These are phyloP conservation scores for Phytophthora megakarya DNA, from an alignment of 352 stramenopile genomes.

Conservation along the genomic window DNA sequence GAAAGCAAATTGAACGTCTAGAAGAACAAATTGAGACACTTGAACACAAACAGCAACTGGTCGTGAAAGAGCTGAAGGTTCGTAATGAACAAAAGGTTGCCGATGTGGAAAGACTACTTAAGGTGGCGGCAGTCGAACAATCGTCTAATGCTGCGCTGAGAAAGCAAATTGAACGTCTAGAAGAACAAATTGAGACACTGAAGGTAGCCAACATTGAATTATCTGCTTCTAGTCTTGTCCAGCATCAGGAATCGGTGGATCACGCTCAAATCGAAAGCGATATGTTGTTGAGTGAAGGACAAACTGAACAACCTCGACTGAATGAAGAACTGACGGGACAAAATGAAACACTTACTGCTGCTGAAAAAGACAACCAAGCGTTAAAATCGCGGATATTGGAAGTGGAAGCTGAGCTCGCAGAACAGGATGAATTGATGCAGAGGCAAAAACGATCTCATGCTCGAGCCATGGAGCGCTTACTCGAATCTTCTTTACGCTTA, in stretches of 20 bases:
- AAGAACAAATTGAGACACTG: slow-evolving; percentile 4
- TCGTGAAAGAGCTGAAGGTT: slow-evolving; percentile 22
- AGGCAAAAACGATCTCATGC: slow-evolving; percentile 40
- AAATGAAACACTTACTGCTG: slow-evolving; percentile 3
- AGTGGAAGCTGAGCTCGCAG: slow-evolving; percentile 23
- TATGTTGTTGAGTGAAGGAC: slow-evolving; percentile 7
- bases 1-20: slow-evolving; percentile 2
- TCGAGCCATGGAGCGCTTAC: slow-evolving; percentile 36
- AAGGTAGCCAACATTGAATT: too few species aligned
- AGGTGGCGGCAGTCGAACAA: slow-evolving; percentile 7
- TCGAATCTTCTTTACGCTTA: slow-evolving; percentile 62
- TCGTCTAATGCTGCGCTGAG: not conserved
- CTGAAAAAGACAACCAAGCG: slow-evolving; percentile 9
- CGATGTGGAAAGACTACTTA: slow-evolving; percentile 8
- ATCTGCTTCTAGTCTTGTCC: not conserved
- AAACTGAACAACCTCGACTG: slow-evolving; percentile 6
- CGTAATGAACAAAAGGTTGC: slow-evolving; percentile 25
- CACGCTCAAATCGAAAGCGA: not conserved
- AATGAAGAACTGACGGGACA: slow-evolving; percentile 8
- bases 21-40: slow-evolving; percentile 4
- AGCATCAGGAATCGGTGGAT: slow-evolving; percentile 4
- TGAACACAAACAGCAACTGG: slow-evolving; percentile 17
- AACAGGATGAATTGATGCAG: slow-evolving; percentile 22
- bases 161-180: slow-evolving; percentile 3
- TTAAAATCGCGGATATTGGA: slow-evolving; percentile 12